phyloP scores from a whole-genome alignment of 2,329 filamentous ascomycete species.

The Aspergillus sp. region DNA sequence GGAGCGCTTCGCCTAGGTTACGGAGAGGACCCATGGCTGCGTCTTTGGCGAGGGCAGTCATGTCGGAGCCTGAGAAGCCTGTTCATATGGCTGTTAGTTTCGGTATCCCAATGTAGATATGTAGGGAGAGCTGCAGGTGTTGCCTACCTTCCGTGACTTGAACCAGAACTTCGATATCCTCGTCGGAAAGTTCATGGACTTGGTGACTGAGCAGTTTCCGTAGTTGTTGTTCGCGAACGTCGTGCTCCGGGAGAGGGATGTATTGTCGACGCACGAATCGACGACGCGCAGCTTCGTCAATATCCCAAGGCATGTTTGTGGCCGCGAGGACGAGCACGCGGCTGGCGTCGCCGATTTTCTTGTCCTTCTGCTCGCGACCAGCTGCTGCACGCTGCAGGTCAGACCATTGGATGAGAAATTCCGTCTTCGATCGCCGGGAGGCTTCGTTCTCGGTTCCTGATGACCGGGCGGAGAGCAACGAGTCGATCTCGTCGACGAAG shows the following conservation, averaged over 20 bases:
- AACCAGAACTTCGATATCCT: conserved; percentile 75
- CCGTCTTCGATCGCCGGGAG: conserved; percentile 90
- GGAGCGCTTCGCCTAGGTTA: conserved; percentile 82
- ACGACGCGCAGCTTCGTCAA: conserved; percentile 89
- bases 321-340: conserved; percentile 91
- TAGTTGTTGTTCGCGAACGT: conserved; percentile 78
- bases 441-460: conserved; percentile 84
- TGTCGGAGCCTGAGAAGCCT: conserved; percentile 98
- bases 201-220: conserved; percentile 80
- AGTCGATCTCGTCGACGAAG: conserved; percentile 98
- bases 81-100: not conserved
- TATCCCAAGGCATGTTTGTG: conserved; percentile 96
- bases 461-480: conserved; percentile 79
- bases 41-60: conserved; percentile 94
- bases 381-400: conserved; percentile 90
- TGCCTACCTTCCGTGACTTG: conserved; percentile 73
- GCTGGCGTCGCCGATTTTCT: conserved; percentile 75
- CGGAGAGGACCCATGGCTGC: conserved; percentile 95
- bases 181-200: conserved; percentile 73
- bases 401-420: conserved; percentile 97
- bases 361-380: conserved; percentile 66
- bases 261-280: conserved; percentile 93
- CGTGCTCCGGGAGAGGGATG: conserved; percentile 85
- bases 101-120: not conserved
- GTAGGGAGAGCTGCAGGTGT: not conserved